These are phyloP conservation scores for Phytophthora capsici DNA, from an alignment of 352 stramenopile genomes.

Conservation along the genomic window DNA sequence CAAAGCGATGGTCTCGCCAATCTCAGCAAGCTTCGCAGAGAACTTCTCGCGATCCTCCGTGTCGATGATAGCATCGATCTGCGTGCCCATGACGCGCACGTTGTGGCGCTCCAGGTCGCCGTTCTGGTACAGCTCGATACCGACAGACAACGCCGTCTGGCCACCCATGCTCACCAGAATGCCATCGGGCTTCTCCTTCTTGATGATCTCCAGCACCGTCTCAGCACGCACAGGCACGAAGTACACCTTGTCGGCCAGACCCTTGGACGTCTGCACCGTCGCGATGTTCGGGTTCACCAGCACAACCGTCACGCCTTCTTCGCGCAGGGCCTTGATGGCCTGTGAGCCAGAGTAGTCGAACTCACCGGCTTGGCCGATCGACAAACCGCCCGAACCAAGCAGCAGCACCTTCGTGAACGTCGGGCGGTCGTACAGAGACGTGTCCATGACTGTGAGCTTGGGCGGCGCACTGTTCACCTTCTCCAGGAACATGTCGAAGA, in stretches of 20 bases:
- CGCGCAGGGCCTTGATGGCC: conserved; percentile 96
- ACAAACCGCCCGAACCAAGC: conserved; percentile 93
- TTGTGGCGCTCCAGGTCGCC: conserved; percentile 95
- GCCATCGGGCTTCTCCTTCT: conserved; percentile 98
- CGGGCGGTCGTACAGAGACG: conserved; percentile 73
- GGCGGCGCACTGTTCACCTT: conserved; percentile 76
- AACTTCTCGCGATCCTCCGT: conserved; percentile 99
- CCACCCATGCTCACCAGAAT: conserved; percentile 99
- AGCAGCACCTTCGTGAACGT: conserved; percentile 94
- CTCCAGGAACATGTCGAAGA: conserved; percentile 96
- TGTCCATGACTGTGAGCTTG: conserved; percentile 85
- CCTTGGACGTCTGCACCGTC: conserved; percentile 94
- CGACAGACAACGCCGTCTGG: conserved; percentile 98
- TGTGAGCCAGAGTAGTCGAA: conserved; percentile 97
- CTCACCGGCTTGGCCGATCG: conserved; percentile 95
- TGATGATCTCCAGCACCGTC: conserved; percentile 94
- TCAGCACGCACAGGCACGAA: conserved; percentile 93
- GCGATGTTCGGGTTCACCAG: conserved; percentile 98
- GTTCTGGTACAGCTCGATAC: conserved; percentile 95
- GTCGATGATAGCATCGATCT: conserved; percentile 96
- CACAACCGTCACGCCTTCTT: conserved; percentile 91
- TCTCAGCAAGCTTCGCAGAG: conserved; percentile 94
- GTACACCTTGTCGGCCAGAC: conserved; percentile 93
- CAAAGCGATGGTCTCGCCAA: conserved; percentile 96
- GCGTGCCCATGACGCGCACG: conserved; percentile 96